Percentiles rank a stretch among this genome's conserved stretches.
Conservation (phyloP, 2,329 filamentous ascomycete genomes). For the Pseudopithomyces chartarum region DNA sequence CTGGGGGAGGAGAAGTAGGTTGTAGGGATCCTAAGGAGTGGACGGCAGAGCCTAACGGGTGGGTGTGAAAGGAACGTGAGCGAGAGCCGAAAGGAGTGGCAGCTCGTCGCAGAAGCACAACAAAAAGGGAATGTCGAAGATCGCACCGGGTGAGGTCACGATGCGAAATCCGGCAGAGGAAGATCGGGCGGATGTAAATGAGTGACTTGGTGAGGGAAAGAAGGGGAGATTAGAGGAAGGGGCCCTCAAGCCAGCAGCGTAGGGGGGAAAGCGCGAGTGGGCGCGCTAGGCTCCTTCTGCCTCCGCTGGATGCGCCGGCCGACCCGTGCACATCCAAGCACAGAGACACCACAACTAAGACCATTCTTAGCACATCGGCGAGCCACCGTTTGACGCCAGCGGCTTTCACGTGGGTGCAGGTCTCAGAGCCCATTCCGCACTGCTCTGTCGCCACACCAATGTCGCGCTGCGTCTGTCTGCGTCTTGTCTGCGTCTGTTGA, state of each 20-base stretch:
- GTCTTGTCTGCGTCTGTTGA: slow-evolving; percentile 4
- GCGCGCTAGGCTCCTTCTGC: slow-evolving; percentile 12
- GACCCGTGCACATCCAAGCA: slow-evolving; percentile 13
- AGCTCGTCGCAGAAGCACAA: slow-evolving; percentile 47
- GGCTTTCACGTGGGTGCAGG: slow-evolving; percentile 8
- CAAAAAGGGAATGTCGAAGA: slow-evolving; percentile 43
- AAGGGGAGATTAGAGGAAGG: slow-evolving; percentile 42
- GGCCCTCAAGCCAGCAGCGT: slow-evolving; percentile 31
- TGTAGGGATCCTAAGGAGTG: slow-evolving; percentile 42
- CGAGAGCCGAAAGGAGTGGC: slow-evolving; percentile 51
- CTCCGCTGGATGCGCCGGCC: slow-evolving; percentile 15
- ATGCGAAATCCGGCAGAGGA: slow-evolving; percentile 40
- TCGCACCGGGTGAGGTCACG: slow-evolving; percentile 44
- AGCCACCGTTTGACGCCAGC: slow-evolving; percentile 25
- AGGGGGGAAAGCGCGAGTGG: slow-evolving; percentile 28
- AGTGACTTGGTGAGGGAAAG: slow-evolving; percentile 35
- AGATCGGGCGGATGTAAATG: slow-evolving; percentile 43
- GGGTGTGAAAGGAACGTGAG: slow-evolving; percentile 44
- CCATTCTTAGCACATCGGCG: slow-evolving; percentile 23
- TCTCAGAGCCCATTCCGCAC: slow-evolving; percentile 8
- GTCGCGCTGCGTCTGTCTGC: slow-evolving; percentile 1
- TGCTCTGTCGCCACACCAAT: neutral
- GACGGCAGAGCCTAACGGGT: slow-evolving; percentile 44
- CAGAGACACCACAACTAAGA: slow-evolving; percentile 15
- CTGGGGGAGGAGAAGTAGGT: slow-evolving; percentile 29